A percentile compares a stretch with the other conserved stretches of the same genome.
Conservation (phyloP, 2,329 filamentous ascomycete species). For the Fulvia fulva region DNA sequence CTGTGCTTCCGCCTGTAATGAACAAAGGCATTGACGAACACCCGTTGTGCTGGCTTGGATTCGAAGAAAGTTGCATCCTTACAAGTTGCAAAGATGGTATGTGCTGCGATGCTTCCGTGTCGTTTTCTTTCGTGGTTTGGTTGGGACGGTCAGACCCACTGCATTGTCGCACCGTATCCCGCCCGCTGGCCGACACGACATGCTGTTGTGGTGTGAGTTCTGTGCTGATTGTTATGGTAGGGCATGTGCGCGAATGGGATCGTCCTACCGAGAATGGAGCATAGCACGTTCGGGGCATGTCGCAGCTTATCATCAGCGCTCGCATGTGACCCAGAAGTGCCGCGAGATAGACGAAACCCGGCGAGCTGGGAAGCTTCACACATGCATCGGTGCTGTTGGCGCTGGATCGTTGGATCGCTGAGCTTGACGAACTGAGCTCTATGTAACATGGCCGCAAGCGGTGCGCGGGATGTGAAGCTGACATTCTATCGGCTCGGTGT, state of each 20-base stretch:
- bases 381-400: background rate
- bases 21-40: conserved; percentile 81
- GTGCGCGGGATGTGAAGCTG: background rate
- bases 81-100: conserved; percentile 85
- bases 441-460: background rate
- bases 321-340: background rate
- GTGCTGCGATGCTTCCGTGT: conserved; percentile 37
- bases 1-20: conserved; percentile 86
- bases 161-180: background rate
- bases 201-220: conserved; percentile 3
- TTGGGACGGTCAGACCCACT: conserved; percentile 13
- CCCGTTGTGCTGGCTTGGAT: conserved; percentile 85
- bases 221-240: conserved; percentile 41
- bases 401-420: background rate
- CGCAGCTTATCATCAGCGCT: background rate
- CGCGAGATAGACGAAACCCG: background rate
- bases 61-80: conserved; percentile 88
- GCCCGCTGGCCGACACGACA: background rate
- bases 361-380: background rate
- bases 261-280: conserved; percentile 47
- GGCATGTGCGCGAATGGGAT: conserved; percentile 72
- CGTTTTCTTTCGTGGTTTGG: conserved; percentile 6
- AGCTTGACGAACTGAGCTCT: background rate
- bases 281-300: background rate
- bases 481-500: background rate